A percentile compares a stretch with the other conserved stretches of the same genome.
Conservation (phyloP, 345 rosid genomes). For the Camelina neglecta region DNA sequence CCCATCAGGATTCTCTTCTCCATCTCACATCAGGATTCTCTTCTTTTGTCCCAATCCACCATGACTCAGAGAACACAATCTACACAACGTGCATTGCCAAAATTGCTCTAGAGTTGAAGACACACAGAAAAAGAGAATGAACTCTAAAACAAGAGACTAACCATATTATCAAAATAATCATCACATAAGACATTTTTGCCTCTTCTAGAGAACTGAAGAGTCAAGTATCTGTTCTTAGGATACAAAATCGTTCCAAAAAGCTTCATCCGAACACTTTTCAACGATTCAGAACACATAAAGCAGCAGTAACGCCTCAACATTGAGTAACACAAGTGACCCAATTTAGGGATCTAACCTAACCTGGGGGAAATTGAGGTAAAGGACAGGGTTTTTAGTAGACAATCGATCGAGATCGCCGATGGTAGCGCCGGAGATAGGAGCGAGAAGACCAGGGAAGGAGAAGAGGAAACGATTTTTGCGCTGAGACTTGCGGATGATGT, state of each 20-base stretch:
- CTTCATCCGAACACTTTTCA: constrained; percentile 58
- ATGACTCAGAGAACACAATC: constrained; percentile 92
- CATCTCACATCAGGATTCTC: constrained; percentile 78
- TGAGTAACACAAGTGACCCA: too few relatives aligned
- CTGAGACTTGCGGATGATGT: constrained; percentile 77
- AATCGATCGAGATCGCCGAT: constrained; percentile 84
- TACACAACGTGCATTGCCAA: constrained; percentile 34
- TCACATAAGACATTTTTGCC: constrained; percentile 71
- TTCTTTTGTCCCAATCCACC: constrained; percentile 95
- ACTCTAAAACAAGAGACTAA: constrained; percentile 21
- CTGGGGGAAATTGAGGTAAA: constrained; percentile 84
- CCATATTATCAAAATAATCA: constrained; percentile 48
- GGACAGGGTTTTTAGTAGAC: constrained; percentile 82
- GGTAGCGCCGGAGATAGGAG: constrained; percentile 62
- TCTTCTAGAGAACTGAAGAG: constrained; percentile 67
- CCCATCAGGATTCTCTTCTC: constrained; percentile 40
- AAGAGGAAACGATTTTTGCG: constrained; percentile 83
- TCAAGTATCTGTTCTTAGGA: constrained; percentile 41
- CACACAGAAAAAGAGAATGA: background rate
- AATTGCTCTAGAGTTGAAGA: background rate
- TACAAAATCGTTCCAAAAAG: constrained; percentile 69
- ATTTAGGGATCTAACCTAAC: constrained; percentile 37
- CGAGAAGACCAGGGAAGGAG: constrained; percentile 64
- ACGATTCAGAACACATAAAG: background rate
- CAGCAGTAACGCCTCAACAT: background rate